Evolutionary conservation across 2,329 filamentous ascomycete genomes (phyloP), one percentile per base, ranked within the genome.

Genomic region (Furcasterigmium furcatum): DNA sequence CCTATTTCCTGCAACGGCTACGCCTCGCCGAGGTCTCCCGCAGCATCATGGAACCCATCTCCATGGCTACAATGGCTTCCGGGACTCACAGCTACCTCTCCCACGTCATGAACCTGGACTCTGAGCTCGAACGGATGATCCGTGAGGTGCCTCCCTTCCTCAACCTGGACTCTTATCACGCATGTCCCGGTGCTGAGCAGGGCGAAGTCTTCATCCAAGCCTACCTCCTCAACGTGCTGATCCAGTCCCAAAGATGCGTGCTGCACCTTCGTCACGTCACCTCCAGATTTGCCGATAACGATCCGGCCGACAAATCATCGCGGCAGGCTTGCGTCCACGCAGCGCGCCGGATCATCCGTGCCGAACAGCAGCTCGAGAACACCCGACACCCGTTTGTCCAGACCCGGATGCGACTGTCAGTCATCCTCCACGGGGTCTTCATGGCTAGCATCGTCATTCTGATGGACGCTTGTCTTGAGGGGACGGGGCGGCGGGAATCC

Each of bases 1-100:
- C 68, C 7, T 76, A 72, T 46, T 67, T 65, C 20, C 54, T 73
- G 5, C 59, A 67, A 27, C 64, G 72, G 1, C 57, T 72, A n/a
- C 63, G 61, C 22, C 52, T 74, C 9, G 64, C 64, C 13, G 57
- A 63, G 27, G 52, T 68, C 4, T 70, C 66, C 38, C 64, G 71
- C 4, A 56, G 61, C 8, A 61, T 73, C 3, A 58, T 68, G 3
- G 71, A 76, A 41, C 49, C 55, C 12, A 58, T 54, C 3, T 57
- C 60, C 5, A 45, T 59, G 9, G 21, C 34, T 19, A 38, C 14
- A 25, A 39, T 21, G 25, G 45, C 19, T 20, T 41, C 30, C 7
- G 54, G 59, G 13, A 50, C 58, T 30, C 41, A 61, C n/a, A 32
- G n/a, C 4, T 29, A 32, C 1, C 49, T 56, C 9, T 52, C 57